Base-by-base conservation (phyloP, 345 rosid species). In the Sonneratia alba region DNA sequence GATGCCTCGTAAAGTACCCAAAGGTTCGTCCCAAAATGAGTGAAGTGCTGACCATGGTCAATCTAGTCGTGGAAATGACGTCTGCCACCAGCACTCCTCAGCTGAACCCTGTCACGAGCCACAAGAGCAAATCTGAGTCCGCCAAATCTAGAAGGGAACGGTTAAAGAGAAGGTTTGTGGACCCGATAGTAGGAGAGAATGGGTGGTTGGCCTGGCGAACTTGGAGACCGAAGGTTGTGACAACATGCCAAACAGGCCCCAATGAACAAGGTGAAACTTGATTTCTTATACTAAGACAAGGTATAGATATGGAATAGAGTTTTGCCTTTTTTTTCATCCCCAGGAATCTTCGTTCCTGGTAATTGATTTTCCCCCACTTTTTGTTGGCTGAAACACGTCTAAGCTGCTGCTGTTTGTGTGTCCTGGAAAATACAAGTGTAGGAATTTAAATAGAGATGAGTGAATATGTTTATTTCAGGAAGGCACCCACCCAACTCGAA, bases 21-120 rank as follows among this genome's bases (percentile, higher is more conserved):
- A 92, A 89, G 68, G 32, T 75, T 0, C 91, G 97, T 13, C 97
- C 97, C 15, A 92, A 84, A 55, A 90, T 95, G 93, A 87, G 93
- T 19, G 84, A 95, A 73, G 87, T 92, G 10, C 75, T 89, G 53
- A 89, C 81, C 57, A 87, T 95, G 92, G 82, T 95, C 53, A 80
- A 83, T 59, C 81, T 71, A 66, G 87, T 95, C 48, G 79, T 85
- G 75, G 90, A 84, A 32, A 71, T 84, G 36, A 72, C 86, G 55
- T 48, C 81, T 32, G 87, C 84, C 45, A 65, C 51, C 0, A 87
- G 79, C 45, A 79, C 81, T 68, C 84, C 85, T 4, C 76, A 69
- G 63, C 68, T 5, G 3, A 53, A 68, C 10, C 80, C 86, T 10
- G 12, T 83, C 70, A 83, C 78, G 66, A 75, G 76, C 73, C 72